phyloP scores from a whole-genome alignment of 352 stramenopile genomes.

The Phytophthora colocasiae region DNA sequence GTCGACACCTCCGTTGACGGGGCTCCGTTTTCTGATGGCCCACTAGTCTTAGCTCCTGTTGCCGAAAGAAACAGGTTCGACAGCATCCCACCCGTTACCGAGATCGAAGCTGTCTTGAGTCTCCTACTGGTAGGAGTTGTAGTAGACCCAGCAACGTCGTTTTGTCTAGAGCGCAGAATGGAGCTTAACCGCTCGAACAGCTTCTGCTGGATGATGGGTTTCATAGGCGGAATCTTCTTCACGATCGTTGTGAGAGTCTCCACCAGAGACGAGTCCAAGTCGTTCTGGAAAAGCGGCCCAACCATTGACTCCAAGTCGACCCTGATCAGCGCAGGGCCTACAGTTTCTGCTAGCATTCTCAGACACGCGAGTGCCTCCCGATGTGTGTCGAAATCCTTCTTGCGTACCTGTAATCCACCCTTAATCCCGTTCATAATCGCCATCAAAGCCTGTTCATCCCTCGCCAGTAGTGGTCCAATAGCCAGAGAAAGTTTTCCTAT shows the following conservation, averaged over 20 bases:
- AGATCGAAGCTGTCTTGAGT: conserved; percentile 79
- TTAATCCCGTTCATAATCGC: conserved; percentile 91
- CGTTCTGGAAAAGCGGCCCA: conserved; percentile 81
- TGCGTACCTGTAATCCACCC: conserved; percentile 81
- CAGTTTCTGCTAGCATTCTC: conserved; percentile 82
- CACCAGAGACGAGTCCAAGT: conserved; percentile 80
- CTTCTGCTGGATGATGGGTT: conserved; percentile 81
- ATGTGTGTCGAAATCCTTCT: conserved; percentile 87
- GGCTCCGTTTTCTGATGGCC: conserved; percentile 49
- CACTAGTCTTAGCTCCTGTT: conserved; percentile 48
- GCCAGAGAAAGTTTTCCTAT: conserved; percentile 87
- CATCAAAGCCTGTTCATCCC: conserved; percentile 80
- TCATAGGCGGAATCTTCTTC: conserved; percentile 83
- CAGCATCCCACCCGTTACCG: conserved; percentile 74
- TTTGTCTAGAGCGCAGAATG: conserved; percentile 67
- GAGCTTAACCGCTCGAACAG: conserved; percentile 84
- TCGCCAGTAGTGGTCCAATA: conserved; percentile 77
- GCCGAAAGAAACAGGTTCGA: conserved; percentile 76
- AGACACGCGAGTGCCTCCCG: conserved; percentile 85
- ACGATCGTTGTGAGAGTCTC: conserved; percentile 87
- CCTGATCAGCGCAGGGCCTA: conserved; percentile 73
- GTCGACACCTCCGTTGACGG: conserved; percentile 49
- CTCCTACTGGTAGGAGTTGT: conserved; percentile 69
- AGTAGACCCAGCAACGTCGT: conserved; percentile 49
- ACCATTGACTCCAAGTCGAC: conserved; percentile 88